Evolutionary conservation across 2,329 filamentous ascomycete species (phyloP), one percentile per base, ranked within the genome.

Genomic region (Claviceps capensis): DNA sequence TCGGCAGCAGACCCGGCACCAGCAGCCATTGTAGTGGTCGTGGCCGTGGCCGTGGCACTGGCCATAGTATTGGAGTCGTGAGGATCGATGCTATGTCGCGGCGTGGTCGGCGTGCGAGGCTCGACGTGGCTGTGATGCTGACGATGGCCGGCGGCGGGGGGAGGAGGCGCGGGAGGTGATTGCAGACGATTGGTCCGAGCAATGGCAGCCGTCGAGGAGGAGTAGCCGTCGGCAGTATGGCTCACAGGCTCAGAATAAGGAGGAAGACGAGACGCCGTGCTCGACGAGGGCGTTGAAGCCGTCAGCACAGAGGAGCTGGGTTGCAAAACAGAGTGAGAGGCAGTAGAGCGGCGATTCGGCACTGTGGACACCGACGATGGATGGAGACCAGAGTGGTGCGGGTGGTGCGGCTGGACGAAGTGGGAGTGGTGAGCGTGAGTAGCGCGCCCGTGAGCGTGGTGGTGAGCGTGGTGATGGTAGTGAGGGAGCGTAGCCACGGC

Each of bases 401-500:
- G 13, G 43, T 43, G 47, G 37, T 48, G 49, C 41, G 49, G 38
- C 9, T 42, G 30, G 30, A 4, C 30, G 49, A 26, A 53, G 42
- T 50, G 46, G n/a, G 46, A 36, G 26, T 48, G 48, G 46, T 54
- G 52, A 19, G 49, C 41, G 48, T 51, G 44, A 14, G 67, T 61
- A 47, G 46, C 34, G 47, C 41, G 47, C 5, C 9, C 37, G 57
- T 50, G 51, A 13, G 49, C 44, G 50, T 78, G 76, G 68, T 82
- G 23, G 14, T 17, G 43, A 23, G 16, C 5, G 23, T 45, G 43
- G 1, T 26, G 26, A 9, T 30, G 79, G 68, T 83, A 82, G 62
- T 78, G 79, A 65, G 82, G 82, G 64, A 87, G 75, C 59, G 82
- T 85, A 63, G 82, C 82, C 67, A 83, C 85, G 62, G 83, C 83